Conservation (phyloP, 208 protist species). For the Trypanosoma cruzi region DNA sequence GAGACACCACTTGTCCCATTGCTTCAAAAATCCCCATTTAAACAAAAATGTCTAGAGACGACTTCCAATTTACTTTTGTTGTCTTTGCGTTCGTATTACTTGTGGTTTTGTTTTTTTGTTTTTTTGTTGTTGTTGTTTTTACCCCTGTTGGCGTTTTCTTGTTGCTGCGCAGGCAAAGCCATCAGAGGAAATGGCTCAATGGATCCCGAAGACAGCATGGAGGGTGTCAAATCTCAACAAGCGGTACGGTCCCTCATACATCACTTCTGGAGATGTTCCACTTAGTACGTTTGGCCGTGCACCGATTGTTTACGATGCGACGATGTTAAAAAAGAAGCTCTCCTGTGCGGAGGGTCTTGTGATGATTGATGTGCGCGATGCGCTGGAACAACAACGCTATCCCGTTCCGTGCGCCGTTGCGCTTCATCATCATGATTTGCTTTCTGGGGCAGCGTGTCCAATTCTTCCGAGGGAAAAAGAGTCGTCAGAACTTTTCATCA, state of each 20-base stretch:
- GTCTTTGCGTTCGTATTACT: too few species aligned
- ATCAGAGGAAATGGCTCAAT: constrained; percentile 69
- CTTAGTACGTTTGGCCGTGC: constrained; percentile 5
- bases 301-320: neutral
- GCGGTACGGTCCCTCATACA: constrained; percentile 71
- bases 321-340: constrained; percentile 6
- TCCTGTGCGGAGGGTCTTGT: constrained; percentile 28
- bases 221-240: constrained; percentile 88
- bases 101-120: too few species aligned
- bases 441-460: constrained; percentile 70
- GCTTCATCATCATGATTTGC: constrained; percentile 78
- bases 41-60: too few species aligned
- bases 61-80: too few species aligned
- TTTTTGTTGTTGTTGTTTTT: constrained; percentile 1
- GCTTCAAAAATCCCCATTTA: too few species aligned
- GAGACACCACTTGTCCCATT: too few species aligned
- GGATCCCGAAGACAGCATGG: constrained; percentile 90
- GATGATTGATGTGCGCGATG: constrained; percentile 73
- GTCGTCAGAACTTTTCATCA: constrained; percentile 57
- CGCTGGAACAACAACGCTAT: constrained; percentile 33
- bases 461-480: constrained; percentile 61
- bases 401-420: constrained; percentile 32
- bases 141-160: constrained; percentile 4
- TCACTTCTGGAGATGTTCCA: constrained; percentile 36
- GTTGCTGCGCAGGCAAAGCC: neutral